Percentiles rank a stretch among this genome's conserved stretches.
Evolutionary conservation across 2,329 filamentous ascomycete genomes (phyloP).

Genomic region (Fusarium scirpi): DNA sequence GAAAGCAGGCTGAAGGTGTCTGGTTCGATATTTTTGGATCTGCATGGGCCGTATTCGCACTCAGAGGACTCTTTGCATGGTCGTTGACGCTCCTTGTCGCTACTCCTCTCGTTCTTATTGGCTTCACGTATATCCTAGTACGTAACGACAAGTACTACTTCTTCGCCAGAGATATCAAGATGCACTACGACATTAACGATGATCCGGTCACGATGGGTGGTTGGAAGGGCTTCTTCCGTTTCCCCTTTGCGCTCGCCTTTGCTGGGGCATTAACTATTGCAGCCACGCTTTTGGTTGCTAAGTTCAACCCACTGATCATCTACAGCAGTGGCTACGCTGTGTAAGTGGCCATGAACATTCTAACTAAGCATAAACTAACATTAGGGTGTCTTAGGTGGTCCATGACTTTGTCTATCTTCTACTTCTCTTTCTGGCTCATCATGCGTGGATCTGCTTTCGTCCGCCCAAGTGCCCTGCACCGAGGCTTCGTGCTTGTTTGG

Average conservation of each 20-base stretch:
- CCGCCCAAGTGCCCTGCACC: slow-evolving; percentile 86
- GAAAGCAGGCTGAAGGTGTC: slow-evolving; percentile 76
- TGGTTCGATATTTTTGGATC: slow-evolving; percentile 95
- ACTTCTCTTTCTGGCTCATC: slow-evolving; percentile 85
- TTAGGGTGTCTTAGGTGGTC: slow-evolving; percentile 68
- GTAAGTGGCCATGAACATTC: slow-evolving; percentile 49
- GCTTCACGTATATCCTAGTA: slow-evolving; percentile 75
- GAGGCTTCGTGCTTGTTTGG: slow-evolving; percentile 86
- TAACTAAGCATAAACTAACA: slow-evolving; percentile 31
- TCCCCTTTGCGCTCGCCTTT: slow-evolving; percentile 78
- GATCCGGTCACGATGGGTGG: slow-evolving; percentile 76
- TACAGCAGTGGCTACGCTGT: slow-evolving; percentile 90
- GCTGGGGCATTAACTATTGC: slow-evolving; percentile 77
- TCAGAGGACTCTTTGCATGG: slow-evolving; percentile 88
- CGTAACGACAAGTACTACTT: slow-evolving; percentile 88
- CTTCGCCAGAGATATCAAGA: slow-evolving; percentile 73
- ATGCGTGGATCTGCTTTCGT: slow-evolving; percentile 81
- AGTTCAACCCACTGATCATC: slow-evolving; percentile 89
- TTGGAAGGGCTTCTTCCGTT: slow-evolving; percentile 85
- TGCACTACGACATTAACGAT: slow-evolving; percentile 68
- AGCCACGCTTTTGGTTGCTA: slow-evolving; percentile 79
- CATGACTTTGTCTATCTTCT: slow-evolving; percentile 86
- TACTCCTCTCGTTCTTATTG: slow-evolving; percentile 78
- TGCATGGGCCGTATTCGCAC: slow-evolving; percentile 80
- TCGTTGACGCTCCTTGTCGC: slow-evolving; percentile 86